These are phyloP conservation scores for Malbranchea zuffiana DNA, from an alignment of 2,329 filamentous ascomycete species.

Conservation along the genomic window DNA sequence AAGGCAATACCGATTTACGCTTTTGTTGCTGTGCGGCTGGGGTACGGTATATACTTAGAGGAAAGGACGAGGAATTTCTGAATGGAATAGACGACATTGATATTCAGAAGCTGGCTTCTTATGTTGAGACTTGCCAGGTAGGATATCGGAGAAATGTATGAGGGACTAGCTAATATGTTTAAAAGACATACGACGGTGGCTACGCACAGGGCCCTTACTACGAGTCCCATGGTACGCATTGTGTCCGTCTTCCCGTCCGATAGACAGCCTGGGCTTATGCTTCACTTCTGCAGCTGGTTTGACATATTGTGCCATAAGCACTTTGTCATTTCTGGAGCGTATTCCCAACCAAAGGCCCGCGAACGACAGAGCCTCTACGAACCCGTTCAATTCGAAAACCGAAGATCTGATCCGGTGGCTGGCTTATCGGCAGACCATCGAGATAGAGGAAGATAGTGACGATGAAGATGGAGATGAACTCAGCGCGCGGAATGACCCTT, in stretches of 20 bases:
- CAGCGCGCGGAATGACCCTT: constrained; percentile 8
- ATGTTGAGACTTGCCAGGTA: constrained; percentile 58
- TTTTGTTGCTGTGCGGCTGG: constrained; percentile 78
- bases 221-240: constrained; percentile 63
- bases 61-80: constrained; percentile 44
- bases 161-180: constrained; percentile 18
- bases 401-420: constrained; percentile 45
- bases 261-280: constrained; percentile 17
- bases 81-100: constrained; percentile 61
- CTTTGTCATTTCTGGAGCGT: constrained; percentile 63
- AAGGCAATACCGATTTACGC: constrained; percentile 72
- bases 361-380: constrained; percentile 22
- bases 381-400: constrained; percentile 22
- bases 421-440: constrained; percentile 53
- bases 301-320: constrained; percentile 75
- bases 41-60: constrained; percentile 71
- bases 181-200: constrained; percentile 71
- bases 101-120: constrained; percentile 55
- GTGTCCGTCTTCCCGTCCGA: constrained; percentile 7
- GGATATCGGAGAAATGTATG: constrained; percentile 20
- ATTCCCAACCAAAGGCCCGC: constrained; percentile 32
- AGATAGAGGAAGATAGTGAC: constrained; percentile 40
- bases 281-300: constrained; percentile 55
- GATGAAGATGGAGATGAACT: constrained; percentile 31
- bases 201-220: constrained; percentile 66